Base-by-base conservation (phyloP, 495 filamentous ascomycete genomes). In the Evansstolkia leycettana region DNA sequence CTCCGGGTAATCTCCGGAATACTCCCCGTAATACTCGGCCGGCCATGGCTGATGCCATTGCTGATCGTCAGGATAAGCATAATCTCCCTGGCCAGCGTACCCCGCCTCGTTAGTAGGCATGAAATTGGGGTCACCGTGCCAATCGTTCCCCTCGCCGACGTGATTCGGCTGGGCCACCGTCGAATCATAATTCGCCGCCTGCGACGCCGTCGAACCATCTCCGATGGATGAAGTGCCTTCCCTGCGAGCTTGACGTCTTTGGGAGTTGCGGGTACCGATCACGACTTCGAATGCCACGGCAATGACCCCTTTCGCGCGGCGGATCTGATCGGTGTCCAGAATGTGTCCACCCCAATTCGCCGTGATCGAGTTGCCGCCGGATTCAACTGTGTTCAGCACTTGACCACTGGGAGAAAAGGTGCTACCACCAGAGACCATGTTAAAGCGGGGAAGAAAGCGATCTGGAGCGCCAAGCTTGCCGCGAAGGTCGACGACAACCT, bases 401-500 rank as follows among this genome's bases (percentile, higher is more conserved):
- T 70, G 53, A 0, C 69, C 70, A 46, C 54, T 66, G 38, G 60
- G 58, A 29, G 65, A 62, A 37, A 55, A 65, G 10, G 53, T 67
- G 19, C 57, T 57, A 20, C 69, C 52, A 27, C 60, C 49, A 30
- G 62, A 67, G 11, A 73, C 60, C 46, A 76, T 64, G 35, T 65
- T 74, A 38, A 73, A 55, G 33, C 70, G 68, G 36, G 71, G 70
- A 42, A 80, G 53, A 52, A 73, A 71, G 20, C 78, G 57, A 46
- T 85, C 75, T 27, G 71, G 68, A 4, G 77, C 74, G 14, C 76
- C 75, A 3, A 94, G 65, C 48, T 85, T 94, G 10, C 89, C 87
- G 17, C 89, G 84, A 7, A 95, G 64, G 48, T 98, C 90, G 2
- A 94, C 70, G 14, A 96, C 78, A 2, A 94, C 82, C 52, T 98